Percentiles rank a stretch among this genome's conserved stretches.
Conservation (phyloP, 495 filamentous ascomycete genomes). For the Penicillium desertorum region DNA sequence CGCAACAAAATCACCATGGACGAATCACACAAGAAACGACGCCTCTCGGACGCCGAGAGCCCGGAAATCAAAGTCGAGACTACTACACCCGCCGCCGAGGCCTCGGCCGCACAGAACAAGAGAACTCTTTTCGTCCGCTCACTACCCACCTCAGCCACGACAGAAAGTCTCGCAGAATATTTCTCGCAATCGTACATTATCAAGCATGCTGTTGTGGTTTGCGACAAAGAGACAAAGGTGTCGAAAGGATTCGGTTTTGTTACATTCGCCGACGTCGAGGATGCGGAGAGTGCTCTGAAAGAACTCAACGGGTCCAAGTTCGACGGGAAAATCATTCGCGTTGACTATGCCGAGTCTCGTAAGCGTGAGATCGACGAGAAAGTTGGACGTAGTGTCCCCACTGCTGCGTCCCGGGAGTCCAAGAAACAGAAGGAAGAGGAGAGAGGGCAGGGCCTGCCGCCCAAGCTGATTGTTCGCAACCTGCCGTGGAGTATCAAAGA, state of each 20-base stretch:
- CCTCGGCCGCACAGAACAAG: slow-evolving; percentile 43
- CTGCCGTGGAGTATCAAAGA: slow-evolving; percentile 93
- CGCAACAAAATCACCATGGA: slow-evolving; percentile 31
- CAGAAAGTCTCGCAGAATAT: slow-evolving; percentile 74
- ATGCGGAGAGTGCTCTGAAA: slow-evolving; percentile 74
- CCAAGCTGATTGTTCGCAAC: slow-evolving; percentile 92
- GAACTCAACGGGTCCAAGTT: slow-evolving; percentile 73
- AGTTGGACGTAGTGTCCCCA: slow-evolving; percentile 48
- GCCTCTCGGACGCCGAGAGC: slow-evolving; percentile 28
- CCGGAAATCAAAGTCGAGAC: slow-evolving; percentile 26
- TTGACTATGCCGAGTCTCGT: slow-evolving; percentile 85
- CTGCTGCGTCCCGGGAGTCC: slow-evolving; percentile 44
- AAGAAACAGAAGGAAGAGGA: slow-evolving; percentile 60
- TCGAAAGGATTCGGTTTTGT: slow-evolving; percentile 96
- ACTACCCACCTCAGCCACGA: slow-evolving; percentile 73
- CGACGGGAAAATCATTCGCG: slow-evolving; percentile 73
- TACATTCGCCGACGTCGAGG: slow-evolving; percentile 89
- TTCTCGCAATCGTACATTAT: slow-evolving; percentile 94
- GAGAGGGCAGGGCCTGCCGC: slow-evolving; percentile 58
- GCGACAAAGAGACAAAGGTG: slow-evolving; percentile 74
- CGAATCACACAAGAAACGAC: slow-evolving; percentile 37
- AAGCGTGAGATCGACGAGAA: slow-evolving; percentile 63
- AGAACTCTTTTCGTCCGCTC: slow-evolving; percentile 88
- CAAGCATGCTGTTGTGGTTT: slow-evolving; percentile 88
- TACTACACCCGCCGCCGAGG: slow-evolving; percentile 24